phyloP scores from a whole-genome alignment of 2,329 filamentous ascomycete species.

The Aureobasidium pullulans region DNA sequence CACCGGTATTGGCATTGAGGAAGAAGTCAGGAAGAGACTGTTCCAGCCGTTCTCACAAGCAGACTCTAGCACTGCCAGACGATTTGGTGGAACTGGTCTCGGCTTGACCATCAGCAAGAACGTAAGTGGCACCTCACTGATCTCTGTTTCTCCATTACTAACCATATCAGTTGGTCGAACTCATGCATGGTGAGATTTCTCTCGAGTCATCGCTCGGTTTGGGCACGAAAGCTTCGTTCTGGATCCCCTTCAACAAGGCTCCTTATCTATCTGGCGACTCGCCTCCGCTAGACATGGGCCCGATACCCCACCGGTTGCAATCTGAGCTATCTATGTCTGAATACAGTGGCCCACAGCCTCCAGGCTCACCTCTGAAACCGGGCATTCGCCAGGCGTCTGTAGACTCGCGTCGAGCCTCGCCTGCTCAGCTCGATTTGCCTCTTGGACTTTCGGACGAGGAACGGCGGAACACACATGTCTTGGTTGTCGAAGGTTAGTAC shows the following conservation, averaged over 20 bases:
- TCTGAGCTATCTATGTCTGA: constrained; percentile 54
- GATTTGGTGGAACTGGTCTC: constrained; percentile 72
- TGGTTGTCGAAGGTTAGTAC: constrained; percentile 76
- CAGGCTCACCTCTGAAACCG: constrained; percentile 18
- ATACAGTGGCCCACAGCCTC: constrained; percentile 38
- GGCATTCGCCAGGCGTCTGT: constrained; percentile 18
- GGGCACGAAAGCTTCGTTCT: constrained; percentile 69
- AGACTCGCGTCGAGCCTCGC: constrained; percentile 15
- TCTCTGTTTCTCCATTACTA: neutral
- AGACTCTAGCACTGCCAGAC: constrained; percentile 68
- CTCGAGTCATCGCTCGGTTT: constrained; percentile 59
- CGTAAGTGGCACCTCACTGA: constrained; percentile 20
- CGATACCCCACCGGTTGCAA: constrained; percentile 59
- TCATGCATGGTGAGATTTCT: constrained; percentile 71
- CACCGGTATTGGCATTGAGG: constrained; percentile 74
- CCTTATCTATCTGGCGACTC: constrained; percentile 44
- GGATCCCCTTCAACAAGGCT: constrained; percentile 68
- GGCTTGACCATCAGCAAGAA: constrained; percentile 78
- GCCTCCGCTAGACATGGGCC: constrained; percentile 53
- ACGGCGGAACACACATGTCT: constrained; percentile 57
- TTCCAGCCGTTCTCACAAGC: constrained; percentile 80
- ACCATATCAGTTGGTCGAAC: constrained; percentile 51
- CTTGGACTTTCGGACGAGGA: constrained; percentile 48
- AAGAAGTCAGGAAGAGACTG: constrained; percentile 63
- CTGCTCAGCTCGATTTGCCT: constrained; percentile 28